A percentile compares a stretch with the other conserved stretches of the same genome.
phyloP scores from a whole-genome alignment of 768 basidiomycete genomes.

The Trametes cingulata region DNA sequence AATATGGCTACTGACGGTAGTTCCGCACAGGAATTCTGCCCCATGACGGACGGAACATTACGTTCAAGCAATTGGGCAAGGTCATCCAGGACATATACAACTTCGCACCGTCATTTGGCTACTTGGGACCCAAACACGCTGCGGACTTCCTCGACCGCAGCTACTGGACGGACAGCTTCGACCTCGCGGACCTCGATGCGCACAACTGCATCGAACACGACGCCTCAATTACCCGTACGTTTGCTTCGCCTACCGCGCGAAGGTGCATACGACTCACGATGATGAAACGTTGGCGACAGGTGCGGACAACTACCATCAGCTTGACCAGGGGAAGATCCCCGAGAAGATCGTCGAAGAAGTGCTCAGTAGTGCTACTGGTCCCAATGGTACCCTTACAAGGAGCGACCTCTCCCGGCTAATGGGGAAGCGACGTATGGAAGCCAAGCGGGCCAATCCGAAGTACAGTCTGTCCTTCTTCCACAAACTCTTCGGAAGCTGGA shows the following conservation, averaged over 20 bases:
- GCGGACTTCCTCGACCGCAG: slow-evolving; percentile 58
- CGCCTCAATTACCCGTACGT: slow-evolving; percentile 59
- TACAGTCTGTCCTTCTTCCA: slow-evolving; percentile 56
- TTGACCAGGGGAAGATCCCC: slow-evolving; percentile 57
- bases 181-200: slow-evolving; percentile 64
- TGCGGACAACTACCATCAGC: slow-evolving; percentile 46
- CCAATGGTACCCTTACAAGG: slow-evolving; percentile 46
- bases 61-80: slow-evolving; percentile 48
- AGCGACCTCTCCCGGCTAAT: slow-evolving; percentile 60
- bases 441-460: slow-evolving; percentile 52
- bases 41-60: slow-evolving; percentile 69
- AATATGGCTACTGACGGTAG: neutral
- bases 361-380: slow-evolving; percentile 59
- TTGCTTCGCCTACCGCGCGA: too few relatives aligned
- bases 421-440: slow-evolving; percentile 64
- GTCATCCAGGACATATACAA: slow-evolving; percentile 62
- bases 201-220: slow-evolving; percentile 82
- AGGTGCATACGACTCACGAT: neutral
- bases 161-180: slow-evolving; percentile 59
- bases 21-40: slow-evolving; percentile 42
- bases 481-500: slow-evolving; percentile 63
- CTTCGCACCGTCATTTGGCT: slow-evolving; percentile 67
- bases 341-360: slow-evolving; percentile 53
- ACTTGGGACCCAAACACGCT: slow-evolving; percentile 62
- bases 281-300: slow-evolving; percentile 40